Conservation (phyloP, 140 eudicot species). For the Bidens hawaiensis region DNA sequence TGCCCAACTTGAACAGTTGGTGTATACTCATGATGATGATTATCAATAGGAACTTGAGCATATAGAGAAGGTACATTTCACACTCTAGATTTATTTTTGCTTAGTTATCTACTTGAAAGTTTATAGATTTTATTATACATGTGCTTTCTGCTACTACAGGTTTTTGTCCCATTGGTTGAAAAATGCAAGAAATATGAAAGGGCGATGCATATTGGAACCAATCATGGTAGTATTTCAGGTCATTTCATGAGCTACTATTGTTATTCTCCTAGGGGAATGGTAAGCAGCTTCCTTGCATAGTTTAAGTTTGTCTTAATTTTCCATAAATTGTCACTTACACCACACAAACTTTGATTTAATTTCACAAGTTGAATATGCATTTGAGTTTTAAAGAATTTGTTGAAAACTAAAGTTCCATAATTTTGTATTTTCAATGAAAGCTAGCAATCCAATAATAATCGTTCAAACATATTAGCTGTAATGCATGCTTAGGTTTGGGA, state of each 20-base stretch:
- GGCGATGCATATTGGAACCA: constrained; percentile 97
- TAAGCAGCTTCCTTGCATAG: constrained; percentile 29
- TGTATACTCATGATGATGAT: constrained; percentile 91
- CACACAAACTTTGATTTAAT: no score
- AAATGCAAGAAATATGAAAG: constrained; percentile 94
- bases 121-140: background rate
- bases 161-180: constrained; percentile 85
- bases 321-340: background rate
- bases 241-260: constrained; percentile 98
- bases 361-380: constrained; percentile 90
- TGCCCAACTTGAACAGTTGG: constrained; percentile 83
- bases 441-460: constrained; percentile 96
- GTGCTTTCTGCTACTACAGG: constrained; percentile 36
- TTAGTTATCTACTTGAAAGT: background rate
- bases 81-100: constrained; percentile 9
- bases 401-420: constrained; percentile 88
- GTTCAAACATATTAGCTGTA: constrained; percentile 89
- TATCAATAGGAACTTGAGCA: constrained; percentile 95
- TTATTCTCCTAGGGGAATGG: constrained; percentile 99
- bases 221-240: constrained; percentile 97
- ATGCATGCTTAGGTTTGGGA: constrained; percentile 92
- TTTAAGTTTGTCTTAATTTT: background rate
- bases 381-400: constrained; percentile 94
- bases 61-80: constrained; percentile 78
- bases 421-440: constrained; percentile 96